phyloP scores from a whole-genome alignment of 2,329 filamentous ascomycete species.

The Talaromyces albobiverticillius region DNA sequence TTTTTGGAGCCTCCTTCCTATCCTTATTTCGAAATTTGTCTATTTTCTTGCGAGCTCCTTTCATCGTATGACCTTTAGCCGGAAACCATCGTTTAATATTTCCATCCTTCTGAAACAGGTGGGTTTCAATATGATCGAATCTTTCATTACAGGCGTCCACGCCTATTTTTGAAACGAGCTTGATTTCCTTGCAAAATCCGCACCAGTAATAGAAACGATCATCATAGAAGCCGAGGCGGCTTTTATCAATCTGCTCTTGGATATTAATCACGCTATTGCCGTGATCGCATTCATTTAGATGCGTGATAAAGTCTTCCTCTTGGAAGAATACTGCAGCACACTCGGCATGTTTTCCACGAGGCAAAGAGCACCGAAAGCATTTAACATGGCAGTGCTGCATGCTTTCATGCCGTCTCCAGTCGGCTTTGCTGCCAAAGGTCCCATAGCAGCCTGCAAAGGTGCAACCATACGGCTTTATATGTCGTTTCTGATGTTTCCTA shows the following conservation, averaged over 20 bases:
- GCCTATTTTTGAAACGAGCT: slow-evolving; percentile 50
- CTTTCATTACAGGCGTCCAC: slow-evolving; percentile 59
- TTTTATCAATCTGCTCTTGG: slow-evolving; percentile 39
- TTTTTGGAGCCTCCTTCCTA: slow-evolving; percentile 1
- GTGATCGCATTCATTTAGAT: slow-evolving; percentile 56
- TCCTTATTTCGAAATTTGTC: slow-evolving; percentile 12
- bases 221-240: slow-evolving; percentile 63
- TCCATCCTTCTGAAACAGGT: slow-evolving; percentile 40
- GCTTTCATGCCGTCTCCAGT: slow-evolving; percentile 90
- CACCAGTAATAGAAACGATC: slow-evolving; percentile 74
- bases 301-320: slow-evolving; percentile 58
- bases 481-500: slow-evolving; percentile 82
- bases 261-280: slow-evolving; percentile 27
- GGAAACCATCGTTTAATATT: slow-evolving; percentile 33
- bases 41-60: slow-evolving; percentile 18
- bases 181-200: slow-evolving; percentile 67
- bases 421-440: slow-evolving; percentile 84
- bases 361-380: slow-evolving; percentile 66
- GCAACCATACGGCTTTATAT: slow-evolving; percentile 77
- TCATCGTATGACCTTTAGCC: slow-evolving; percentile 23
- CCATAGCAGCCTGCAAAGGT: slow-evolving; percentile 69
- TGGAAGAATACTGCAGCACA: slow-evolving; percentile 62
- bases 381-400: slow-evolving; percentile 71
- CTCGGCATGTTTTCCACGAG: slow-evolving; percentile 22
- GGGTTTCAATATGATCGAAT: slow-evolving; percentile 71